These are phyloP conservation scores for Cicer pinnatifidum DNA, from an alignment of 306 rosid genomes.

Conservation along the genomic window DNA sequence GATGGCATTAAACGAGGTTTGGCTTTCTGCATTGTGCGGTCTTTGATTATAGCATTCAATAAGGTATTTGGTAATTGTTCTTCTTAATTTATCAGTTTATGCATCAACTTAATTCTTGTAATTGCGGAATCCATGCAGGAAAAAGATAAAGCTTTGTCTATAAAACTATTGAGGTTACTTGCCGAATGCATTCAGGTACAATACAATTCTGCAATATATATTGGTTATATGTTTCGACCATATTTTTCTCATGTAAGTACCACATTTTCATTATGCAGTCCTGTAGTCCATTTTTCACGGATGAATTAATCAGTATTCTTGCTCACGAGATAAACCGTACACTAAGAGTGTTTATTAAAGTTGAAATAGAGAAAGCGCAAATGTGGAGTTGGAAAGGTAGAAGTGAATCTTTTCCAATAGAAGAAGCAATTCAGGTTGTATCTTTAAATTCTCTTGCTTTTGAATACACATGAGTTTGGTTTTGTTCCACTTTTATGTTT, in stretches of 20 bases:
- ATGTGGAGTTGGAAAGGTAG: neutral
- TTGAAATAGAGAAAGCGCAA: neutral
- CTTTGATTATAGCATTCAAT: constrained; percentile 10
- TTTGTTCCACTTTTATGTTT: too few relatives aligned
- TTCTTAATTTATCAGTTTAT: constrained; percentile 19
- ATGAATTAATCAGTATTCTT: neutral
- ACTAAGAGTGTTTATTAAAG: neutral
- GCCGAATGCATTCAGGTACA: constrained; percentile 36
- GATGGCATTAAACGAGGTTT: neutral
- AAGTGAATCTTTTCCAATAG: neutral
- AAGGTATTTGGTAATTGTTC: constrained; percentile 31
- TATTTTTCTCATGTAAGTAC: neutral
- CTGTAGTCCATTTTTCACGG: neutral
- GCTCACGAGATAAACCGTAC: constrained; percentile 3
- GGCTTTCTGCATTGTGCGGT: neutral
- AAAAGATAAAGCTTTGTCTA: neutral
- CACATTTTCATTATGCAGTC: constrained; percentile 30
- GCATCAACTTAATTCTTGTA: constrained; percentile 8
- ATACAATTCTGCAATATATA: constrained; percentile 13
- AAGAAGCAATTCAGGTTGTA: constrained; percentile 40
- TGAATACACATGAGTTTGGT: neutral
- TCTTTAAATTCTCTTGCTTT: neutral
- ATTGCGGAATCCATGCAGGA: constrained; percentile 34
- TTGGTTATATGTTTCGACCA: neutral
- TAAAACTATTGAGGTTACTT: constrained; percentile 22